These are phyloP conservation scores for Rhododendron henanense DNA, from an alignment of 148 eudicot genomes.

Conservation along the genomic window DNA sequence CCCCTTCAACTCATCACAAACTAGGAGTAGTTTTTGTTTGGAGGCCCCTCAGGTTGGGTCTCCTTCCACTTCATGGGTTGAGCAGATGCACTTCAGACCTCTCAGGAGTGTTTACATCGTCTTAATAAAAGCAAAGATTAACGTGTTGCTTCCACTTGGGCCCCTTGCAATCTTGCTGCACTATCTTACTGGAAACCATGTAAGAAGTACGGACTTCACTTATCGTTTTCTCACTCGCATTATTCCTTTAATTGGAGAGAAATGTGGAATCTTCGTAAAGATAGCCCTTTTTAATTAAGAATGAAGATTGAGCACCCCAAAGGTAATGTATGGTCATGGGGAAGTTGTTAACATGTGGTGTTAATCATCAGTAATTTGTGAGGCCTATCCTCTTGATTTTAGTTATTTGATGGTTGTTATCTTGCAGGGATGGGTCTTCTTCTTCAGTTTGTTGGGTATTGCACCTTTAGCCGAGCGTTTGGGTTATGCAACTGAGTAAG, in stretches of 20 bases:
- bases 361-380: background rate
- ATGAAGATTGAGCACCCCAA: background rate
- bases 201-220: constrained; percentile 23
- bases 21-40: constrained; percentile 34
- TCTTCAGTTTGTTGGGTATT: constrained; percentile 81
- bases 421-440: constrained; percentile 82
- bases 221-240: background rate
- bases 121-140: constrained; percentile 74
- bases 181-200: constrained; percentile 54
- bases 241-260: background rate
- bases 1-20: constrained; percentile 46
- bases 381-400: background rate
- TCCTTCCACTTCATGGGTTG: constrained; percentile 34
- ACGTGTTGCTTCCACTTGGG: constrained; percentile 80
- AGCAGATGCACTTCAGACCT: constrained; percentile 40
- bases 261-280: background rate
- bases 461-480: constrained; percentile 89
- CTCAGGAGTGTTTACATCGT: constrained; percentile 62
- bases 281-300: background rate
- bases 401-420: constrained; percentile 14
- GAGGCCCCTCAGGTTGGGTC: constrained; percentile 37
- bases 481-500: constrained; percentile 93
- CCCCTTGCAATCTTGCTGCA: constrained; percentile 81
- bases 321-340: background rate
- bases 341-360: background rate